Evolutionary conservation across 495 filamentous ascomycete genomes (phyloP).

Genomic region (Penicillium manginii): DNA sequence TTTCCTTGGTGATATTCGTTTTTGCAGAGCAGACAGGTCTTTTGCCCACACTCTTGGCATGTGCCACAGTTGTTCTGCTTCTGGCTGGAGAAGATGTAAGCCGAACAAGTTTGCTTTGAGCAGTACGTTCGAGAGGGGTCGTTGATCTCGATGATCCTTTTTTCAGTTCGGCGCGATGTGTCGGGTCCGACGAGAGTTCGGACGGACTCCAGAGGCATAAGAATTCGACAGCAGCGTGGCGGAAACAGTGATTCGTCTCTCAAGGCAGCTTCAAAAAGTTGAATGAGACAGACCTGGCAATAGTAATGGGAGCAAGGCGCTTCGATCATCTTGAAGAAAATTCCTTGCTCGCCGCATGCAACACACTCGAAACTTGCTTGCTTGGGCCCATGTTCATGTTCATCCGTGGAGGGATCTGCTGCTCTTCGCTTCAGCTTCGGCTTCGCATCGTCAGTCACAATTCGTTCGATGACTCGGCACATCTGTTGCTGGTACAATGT

Average conservation of each 20-base stretch:
- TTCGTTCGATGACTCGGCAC: neutral
- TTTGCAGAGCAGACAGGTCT: slow-evolving; percentile 5
- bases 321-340: slow-evolving; percentile 9
- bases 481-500: neutral
- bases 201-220: slow-evolving; percentile 21
- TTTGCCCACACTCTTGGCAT: neutral
- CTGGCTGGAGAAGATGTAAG: slow-evolving; percentile 26
- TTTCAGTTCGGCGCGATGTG: neutral
- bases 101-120: slow-evolving; percentile 26
- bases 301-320: slow-evolving; percentile 40
- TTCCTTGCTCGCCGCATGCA: slow-evolving; percentile 7
- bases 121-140: slow-evolving; percentile 37
- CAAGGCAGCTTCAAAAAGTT: slow-evolving; percentile 33
- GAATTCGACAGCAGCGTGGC: slow-evolving; percentile 40
- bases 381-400: neutral
- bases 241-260: slow-evolving; percentile 41
- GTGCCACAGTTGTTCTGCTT: slow-evolving; percentile 3
- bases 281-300: slow-evolving; percentile 35
- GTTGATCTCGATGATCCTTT: slow-evolving; percentile 30
- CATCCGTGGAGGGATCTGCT: neutral
- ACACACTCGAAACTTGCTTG: slow-evolving; percentile 12
- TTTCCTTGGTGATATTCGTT: neutral
- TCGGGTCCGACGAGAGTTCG: slow-evolving; percentile 21
- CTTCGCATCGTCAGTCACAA: neutral
- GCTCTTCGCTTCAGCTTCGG: no score